Evolutionary conservation across 1,284 basidiomycete species (phyloP), one percentile per base, ranked within the genome.

Genomic region (Pseudozyma thailandica): DNA sequence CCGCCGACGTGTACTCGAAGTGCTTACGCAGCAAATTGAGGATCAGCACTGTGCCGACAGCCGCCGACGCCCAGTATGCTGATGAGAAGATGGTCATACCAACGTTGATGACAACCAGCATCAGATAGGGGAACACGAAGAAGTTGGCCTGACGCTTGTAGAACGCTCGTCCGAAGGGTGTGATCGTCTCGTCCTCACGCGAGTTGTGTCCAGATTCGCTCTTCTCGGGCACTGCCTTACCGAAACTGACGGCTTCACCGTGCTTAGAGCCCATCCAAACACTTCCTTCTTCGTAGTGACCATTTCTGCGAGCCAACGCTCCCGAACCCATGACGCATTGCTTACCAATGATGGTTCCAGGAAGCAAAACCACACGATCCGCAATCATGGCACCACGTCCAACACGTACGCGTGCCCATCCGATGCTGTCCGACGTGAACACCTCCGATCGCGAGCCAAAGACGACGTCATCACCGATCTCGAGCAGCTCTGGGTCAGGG

Each of bases 211-310:
- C 70, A 16, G 47, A 48, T 38, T 81, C 72, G 43, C 59, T 76
- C 25, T 73, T 77, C 33, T 79, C 78, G 21, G 60, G 53, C 0
- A 68, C 61, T 2, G 75, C 72, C 47, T 78, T 78, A 33, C 81
- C 81, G 42, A 82, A 82, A 65, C 78, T 80, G 68, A 82, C 81
- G 10, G 81, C 81, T 57, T 82, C 78, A 43, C 81, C 81, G 38
- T 82, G 81, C 75, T 82, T 82, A 46, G 72, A 66, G 23, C 81
- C 81, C 81, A 82, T 82, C 81, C 81, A 82, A 13, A 82, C 81
- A 16, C 78, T 78, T 46, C 75, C 63, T 52, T 82, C 81, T 50
- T 82, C 81, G 61, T 82, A 82, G 58, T 75, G 76, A 27, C 81
- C 81, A 35, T 80, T 80, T 25, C 81, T 77, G 26, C 79, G 75